These are phyloP conservation scores for Omphalea diandra DNA, from an alignment of 441 rosid species.

Conservation along the genomic window DNA sequence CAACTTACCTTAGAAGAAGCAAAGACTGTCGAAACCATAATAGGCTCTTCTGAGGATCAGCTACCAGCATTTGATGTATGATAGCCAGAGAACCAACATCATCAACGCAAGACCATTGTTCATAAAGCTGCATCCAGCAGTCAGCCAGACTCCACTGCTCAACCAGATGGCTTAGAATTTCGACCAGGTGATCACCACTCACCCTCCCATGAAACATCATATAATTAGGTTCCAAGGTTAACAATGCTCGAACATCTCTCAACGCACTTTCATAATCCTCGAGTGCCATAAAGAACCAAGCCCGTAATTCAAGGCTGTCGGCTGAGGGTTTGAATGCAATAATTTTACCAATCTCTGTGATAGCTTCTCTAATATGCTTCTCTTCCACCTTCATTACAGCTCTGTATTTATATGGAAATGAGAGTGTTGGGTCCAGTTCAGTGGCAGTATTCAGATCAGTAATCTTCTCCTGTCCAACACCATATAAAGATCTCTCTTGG, in stretches of 20 bases:
- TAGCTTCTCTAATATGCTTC: conserved; percentile 56
- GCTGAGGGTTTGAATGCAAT: conserved; percentile 75
- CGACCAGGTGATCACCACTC: conserved; percentile 68
- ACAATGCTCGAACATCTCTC: conserved; percentile 74
- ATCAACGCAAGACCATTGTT: conserved; percentile 90
- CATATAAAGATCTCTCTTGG: conserved; percentile 86
- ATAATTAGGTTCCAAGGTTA: conserved; percentile 80
- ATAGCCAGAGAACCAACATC: conserved; percentile 94
- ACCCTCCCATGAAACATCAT: conserved; percentile 72
- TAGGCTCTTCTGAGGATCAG: conserved; percentile 88
- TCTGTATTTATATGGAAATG: conserved; percentile 84
- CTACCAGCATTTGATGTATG: conserved; percentile 84
- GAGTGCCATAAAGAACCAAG: conserved; percentile 79
- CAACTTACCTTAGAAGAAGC: conserved; percentile 68
- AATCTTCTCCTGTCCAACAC: conserved; percentile 70
- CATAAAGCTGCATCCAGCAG: conserved; percentile 94
- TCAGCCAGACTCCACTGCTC: conserved; percentile 88
- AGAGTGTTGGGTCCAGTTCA: conserved; percentile 79
- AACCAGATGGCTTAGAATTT: conserved; percentile 57
- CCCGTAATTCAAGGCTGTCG: conserved; percentile 85
- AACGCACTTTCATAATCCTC: conserved; percentile 81
- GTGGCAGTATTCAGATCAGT: conserved; percentile 74
- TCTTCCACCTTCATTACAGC: conserved; percentile 67
- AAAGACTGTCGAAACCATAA: conserved; percentile 90
- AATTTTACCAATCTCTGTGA: conserved; percentile 68